These are phyloP conservation scores for Epichloe glyceriae DNA, from an alignment of 2,329 filamentous ascomycete species.

Conservation along the genomic window DNA sequence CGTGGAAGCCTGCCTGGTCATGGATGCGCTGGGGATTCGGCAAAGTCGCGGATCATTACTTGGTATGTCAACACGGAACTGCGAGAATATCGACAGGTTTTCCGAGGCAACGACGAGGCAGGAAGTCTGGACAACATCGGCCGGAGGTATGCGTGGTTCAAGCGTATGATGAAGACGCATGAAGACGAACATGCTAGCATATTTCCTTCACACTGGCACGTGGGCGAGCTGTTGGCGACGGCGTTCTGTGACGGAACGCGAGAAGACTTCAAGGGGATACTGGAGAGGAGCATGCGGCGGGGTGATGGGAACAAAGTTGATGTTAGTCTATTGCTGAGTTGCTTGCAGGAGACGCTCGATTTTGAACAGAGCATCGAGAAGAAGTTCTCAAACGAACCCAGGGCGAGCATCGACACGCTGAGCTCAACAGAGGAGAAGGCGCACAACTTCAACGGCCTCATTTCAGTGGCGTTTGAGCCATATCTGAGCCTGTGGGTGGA, in stretches of 20 bases:
- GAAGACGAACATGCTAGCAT: constrained; percentile 84
- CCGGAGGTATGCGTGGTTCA: constrained; percentile 90
- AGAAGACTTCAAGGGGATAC: constrained; percentile 87
- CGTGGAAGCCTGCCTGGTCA: constrained; percentile 79
- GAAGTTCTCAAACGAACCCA: constrained; percentile 60
- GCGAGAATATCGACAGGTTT: constrained; percentile 89
- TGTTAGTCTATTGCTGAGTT: constrained; percentile 77
- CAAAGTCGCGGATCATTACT: constrained; percentile 66
- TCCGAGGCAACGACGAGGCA: constrained; percentile 91
- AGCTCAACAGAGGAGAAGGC: constrained; percentile 64
- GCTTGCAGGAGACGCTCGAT: constrained; percentile 88
- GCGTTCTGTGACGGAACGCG: constrained; percentile 91
- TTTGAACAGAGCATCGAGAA: constrained; percentile 88
- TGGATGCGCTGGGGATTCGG: constrained; percentile 85
- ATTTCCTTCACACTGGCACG: constrained; percentile 79
- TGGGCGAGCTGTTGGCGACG: constrained; percentile 79
- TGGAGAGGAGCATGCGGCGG: constrained; percentile 75
- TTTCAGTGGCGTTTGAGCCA: constrained; percentile 93
- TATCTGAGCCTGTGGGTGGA: constrained; percentile 97
- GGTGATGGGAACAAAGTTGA: constrained; percentile 69
- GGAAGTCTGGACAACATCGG: constrained; percentile 95
- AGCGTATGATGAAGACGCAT: constrained; percentile 86
- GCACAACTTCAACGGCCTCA: constrained; percentile 73
- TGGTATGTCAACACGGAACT: constrained; percentile 99
- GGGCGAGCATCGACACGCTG: constrained; percentile 81